A percentile compares a stretch with the other conserved stretches of the same genome.
Evolutionary conservation across 2,329 filamentous ascomycete genomes (phyloP).

Genomic region (Thermomyces lanuginosus): DNA sequence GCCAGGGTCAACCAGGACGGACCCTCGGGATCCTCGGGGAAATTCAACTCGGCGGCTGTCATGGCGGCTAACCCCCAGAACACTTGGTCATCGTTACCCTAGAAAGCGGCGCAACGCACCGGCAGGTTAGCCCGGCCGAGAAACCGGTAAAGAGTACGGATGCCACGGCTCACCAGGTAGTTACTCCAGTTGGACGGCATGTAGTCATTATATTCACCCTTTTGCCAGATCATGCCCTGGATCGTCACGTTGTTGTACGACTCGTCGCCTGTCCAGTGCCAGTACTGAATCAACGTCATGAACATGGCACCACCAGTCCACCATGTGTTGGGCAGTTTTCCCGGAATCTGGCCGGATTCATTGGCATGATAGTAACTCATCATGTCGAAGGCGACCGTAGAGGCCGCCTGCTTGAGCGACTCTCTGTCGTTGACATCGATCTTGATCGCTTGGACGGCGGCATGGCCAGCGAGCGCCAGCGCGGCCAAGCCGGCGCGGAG

Average conservation of each 20-base stretch:
- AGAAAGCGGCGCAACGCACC: too few species aligned
- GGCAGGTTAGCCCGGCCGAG: background rate
- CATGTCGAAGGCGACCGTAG: conserved; percentile 31
- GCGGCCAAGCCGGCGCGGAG: too few species aligned
- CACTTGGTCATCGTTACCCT: conserved; percentile 42
- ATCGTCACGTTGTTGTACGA: conserved; percentile 23
- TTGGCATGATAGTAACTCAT: conserved; percentile 36
- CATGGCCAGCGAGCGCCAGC: too few species aligned
- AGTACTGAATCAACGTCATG: conserved; percentile 26
- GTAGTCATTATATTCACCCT: conserved; percentile 21
- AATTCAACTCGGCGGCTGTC: conserved; percentile 36
- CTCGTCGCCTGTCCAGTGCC: conserved; percentile 27
- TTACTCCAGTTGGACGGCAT: conserved; percentile 30
- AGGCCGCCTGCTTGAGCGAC: conserved; percentile 32
- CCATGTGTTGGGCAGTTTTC: conserved; percentile 33
- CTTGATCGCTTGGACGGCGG: conserved; percentile 6
- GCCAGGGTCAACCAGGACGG: conserved; percentile 39
- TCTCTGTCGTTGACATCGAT: conserved; percentile 14
- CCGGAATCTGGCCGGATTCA: conserved; percentile 34
- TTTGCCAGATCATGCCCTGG: conserved; percentile 24
- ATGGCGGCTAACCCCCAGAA: conserved; percentile 44
- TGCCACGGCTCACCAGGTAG: too few species aligned
- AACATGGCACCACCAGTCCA: conserved; percentile 32
- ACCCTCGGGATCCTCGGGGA: conserved; percentile 15
- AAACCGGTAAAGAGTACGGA: too few species aligned